A percentile compares a stretch with the other conserved stretches of the same genome.
Evolutionary conservation across 768 basidiomycete species (phyloP).

Genomic region (Termitomyces sp.): DNA sequence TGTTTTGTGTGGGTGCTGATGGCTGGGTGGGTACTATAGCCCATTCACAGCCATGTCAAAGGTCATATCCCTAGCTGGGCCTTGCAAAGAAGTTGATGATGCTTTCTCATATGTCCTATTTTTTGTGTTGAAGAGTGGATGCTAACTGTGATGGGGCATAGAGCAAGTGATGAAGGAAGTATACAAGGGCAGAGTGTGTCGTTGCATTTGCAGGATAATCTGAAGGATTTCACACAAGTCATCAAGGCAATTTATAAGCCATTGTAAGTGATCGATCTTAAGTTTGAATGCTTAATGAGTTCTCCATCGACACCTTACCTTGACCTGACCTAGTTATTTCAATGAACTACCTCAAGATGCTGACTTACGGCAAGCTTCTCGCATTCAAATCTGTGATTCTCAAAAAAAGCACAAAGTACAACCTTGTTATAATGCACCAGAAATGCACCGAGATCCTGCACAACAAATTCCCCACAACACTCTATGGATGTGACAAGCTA

Average conservation of each 20-base stretch:
- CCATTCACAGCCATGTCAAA: too few relatives aligned
- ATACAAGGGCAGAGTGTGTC: too few relatives aligned
- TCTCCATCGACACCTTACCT: background rate
- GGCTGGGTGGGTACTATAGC: too few relatives aligned
- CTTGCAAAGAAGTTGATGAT: too few relatives aligned
- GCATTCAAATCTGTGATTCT: slow-evolving; percentile 37
- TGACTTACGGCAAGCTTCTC: slow-evolving; percentile 30
- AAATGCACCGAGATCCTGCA: slow-evolving; percentile 36
- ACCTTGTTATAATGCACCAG: slow-evolving; percentile 27
- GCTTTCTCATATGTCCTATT: too few relatives aligned
- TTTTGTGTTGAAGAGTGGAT: too few relatives aligned
- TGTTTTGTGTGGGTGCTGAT: too few relatives aligned
- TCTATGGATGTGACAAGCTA: slow-evolving; percentile 35
- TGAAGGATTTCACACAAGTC: slow-evolving; percentile 32
- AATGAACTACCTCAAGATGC: slow-evolving; percentile 31
- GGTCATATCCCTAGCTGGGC: too few relatives aligned
- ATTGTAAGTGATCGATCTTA: slow-evolving; percentile 2
- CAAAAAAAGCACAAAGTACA: slow-evolving; percentile 42
- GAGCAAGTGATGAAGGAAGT: too few relatives aligned
- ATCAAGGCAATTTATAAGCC: slow-evolving; percentile 33
- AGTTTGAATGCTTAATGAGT: too few relatives aligned
- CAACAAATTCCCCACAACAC: slow-evolving; percentile 37
- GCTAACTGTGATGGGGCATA: too few relatives aligned
- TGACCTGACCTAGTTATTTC: slow-evolving; percentile 27
- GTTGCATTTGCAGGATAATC: slow-evolving; percentile 26